Conservation (phyloP, 1,284 basidiomycete species). For the Mycena citricolor region DNA sequence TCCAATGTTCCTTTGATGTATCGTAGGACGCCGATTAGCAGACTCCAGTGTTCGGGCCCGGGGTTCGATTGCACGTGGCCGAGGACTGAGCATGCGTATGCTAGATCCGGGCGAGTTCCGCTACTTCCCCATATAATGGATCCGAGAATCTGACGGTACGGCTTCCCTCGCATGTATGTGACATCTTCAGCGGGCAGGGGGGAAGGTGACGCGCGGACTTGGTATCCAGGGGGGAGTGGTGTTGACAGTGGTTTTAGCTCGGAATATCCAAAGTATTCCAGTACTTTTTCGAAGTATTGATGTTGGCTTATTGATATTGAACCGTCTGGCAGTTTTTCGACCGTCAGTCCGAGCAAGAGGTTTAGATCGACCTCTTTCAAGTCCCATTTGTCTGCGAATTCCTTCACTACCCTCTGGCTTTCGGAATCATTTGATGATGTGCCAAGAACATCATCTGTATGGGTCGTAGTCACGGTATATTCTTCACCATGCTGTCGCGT, state of each 20-base stretch:
- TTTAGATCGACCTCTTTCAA: slow-evolving; percentile 6
- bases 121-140: slow-evolving; percentile 1
- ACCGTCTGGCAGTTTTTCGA: not conserved
- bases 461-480: slow-evolving; percentile 6
- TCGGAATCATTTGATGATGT: slow-evolving; percentile 1
- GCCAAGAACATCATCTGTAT: slow-evolving; percentile 9
- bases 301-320: not conserved
- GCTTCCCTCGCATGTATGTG: slow-evolving; percentile 1
- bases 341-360: slow-evolving; percentile 1
- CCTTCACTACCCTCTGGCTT: slow-evolving; percentile 1
- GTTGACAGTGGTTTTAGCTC: slow-evolving; percentile 4
- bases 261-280: not conserved
- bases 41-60: slow-evolving; percentile 3
- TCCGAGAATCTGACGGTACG: slow-evolving; percentile 1
- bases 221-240: not conserved
- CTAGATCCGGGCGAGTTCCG: slow-evolving; percentile 3
- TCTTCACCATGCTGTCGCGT: not conserved
- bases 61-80: slow-evolving; percentile 8
- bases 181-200: not conserved
- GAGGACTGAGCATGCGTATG: slow-evolving; percentile 3
- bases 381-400: slow-evolving; percentile 9
- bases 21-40: slow-evolving; percentile 6
- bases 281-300: slow-evolving; percentile 1
- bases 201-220: not conserved
- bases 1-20: slow-evolving; percentile 30